Conservation (phyloP, 177 flowering plant species). For the Vitis hybrid region DNA sequence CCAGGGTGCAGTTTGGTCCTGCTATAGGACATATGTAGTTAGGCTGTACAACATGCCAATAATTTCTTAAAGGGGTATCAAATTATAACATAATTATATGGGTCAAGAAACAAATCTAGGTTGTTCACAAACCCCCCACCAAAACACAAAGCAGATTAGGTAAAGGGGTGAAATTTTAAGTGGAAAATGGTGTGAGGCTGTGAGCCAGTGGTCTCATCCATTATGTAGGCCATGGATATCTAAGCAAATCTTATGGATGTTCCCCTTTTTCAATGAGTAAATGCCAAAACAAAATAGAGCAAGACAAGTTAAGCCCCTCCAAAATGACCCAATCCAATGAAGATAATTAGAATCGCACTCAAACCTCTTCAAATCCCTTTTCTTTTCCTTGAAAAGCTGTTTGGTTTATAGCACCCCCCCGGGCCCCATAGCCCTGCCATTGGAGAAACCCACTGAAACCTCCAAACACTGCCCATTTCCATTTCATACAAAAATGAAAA, state of each 20-base stretch:
- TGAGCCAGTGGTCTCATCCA: constrained; percentile 5
- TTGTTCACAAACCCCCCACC: background rate
- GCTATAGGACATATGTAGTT: no score
- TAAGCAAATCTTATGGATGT: constrained; percentile 7
- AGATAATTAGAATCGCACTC: no score
- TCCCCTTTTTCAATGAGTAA: constrained; percentile 1
- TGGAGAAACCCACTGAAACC: no score
- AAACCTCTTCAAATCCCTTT: no score
- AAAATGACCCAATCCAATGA: constrained; percentile 2
- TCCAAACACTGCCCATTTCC: no score
- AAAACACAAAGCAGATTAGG: background rate
- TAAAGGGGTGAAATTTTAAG: background rate
- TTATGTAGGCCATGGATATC: constrained; percentile 19
- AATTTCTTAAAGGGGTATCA: background rate
- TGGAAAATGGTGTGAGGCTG: background rate
- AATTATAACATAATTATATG: background rate
- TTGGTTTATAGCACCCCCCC: no score
- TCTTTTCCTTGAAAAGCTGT: no score
- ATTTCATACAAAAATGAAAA: no score
- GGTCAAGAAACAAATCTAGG: background rate
- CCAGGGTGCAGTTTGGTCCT: no score
- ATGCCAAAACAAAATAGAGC: constrained; percentile 12
- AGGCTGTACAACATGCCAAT: no score
- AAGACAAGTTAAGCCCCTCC: constrained; percentile 15
- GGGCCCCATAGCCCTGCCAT: no score